Conservation (phyloP, 2,329 filamentous ascomycete genomes). For the Trichophaea hybrida region DNA sequence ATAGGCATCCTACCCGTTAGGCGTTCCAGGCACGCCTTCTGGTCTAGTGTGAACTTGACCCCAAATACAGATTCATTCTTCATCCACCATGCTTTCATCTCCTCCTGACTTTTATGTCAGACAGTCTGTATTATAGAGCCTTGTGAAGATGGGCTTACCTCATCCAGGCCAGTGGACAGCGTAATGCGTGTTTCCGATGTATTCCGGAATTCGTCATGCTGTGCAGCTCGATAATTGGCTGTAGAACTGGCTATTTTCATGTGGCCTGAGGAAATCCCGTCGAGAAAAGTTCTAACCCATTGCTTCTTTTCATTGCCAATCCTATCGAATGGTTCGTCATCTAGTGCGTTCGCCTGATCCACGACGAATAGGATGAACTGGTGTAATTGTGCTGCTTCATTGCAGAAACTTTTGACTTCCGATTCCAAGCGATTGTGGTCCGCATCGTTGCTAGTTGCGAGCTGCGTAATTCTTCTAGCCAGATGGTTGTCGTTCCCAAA, state of each 20-base stretch:
- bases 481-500: too few relatives aligned
- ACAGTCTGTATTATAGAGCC: neutral
- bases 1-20: neutral
- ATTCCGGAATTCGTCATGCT: neutral
- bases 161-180: neutral
- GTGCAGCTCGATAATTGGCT: neutral
- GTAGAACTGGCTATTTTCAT: neutral
- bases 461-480: too few relatives aligned
- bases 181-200: neutral
- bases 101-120: neutral
- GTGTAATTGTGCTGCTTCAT: neutral
- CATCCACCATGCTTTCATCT: neutral
- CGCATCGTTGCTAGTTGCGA: too few relatives aligned
- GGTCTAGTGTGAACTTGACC: neutral
- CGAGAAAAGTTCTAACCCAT: neutral
- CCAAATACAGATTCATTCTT: neutral
- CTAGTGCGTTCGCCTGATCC: conserved; percentile 2
- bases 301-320: neutral
- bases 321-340: neutral
- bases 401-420: neutral
- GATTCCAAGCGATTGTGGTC: too few relatives aligned
- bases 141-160: neutral
- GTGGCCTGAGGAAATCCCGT: neutral
- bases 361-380: neutral
- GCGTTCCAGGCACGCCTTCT: neutral